A percentile compares a stretch with the other conserved stretches of the same genome.
Evolutionary conservation across 495 filamentous ascomycete species (phyloP).

Genomic region (Pyrenula massariospora): DNA sequence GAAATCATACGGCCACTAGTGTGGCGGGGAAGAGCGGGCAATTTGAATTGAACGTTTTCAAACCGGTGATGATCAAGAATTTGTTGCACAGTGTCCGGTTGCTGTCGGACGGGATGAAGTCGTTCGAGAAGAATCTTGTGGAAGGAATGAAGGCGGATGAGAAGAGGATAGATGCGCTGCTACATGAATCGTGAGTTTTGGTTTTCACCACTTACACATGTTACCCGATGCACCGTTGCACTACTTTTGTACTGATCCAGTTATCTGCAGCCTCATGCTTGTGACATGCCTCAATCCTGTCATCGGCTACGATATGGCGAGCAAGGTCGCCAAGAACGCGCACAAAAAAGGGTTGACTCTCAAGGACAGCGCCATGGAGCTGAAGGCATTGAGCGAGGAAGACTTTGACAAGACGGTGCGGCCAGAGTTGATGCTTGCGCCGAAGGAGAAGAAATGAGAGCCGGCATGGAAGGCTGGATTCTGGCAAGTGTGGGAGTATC

Average conservation of each 20-base stretch:
- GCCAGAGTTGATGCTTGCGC: constrained; percentile 95
- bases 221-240: constrained; percentile 10
- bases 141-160: constrained; percentile 86
- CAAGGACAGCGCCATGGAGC: constrained; percentile 87
- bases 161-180: constrained; percentile 69
- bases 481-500: no score
- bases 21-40: constrained; percentile 95
- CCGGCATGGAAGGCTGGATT: no score
- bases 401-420: constrained; percentile 86
- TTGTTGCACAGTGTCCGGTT: constrained; percentile 82
- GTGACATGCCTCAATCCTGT: constrained; percentile 97
- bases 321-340: constrained; percentile 97
- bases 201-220: not conserved
- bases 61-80: constrained; percentile 91
- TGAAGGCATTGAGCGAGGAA: constrained; percentile 77
- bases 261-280: constrained; percentile 67
- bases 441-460: constrained; percentile 46
- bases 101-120: constrained; percentile 82
- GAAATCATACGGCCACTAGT: constrained; percentile 85
- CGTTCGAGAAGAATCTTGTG: constrained; percentile 88
- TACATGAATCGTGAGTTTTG: constrained; percentile 64
- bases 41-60: constrained; percentile 99
- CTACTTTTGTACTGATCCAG: not conserved
- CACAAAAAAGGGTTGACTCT: constrained; percentile 95
- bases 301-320: constrained; percentile 97